A percentile compares a stretch with the other conserved stretches of the same genome.
These are phyloP conservation scores for Asterionellopsis glacialis DNA, from an alignment of 108 stramenopile species.

Conservation along the genomic window DNA sequence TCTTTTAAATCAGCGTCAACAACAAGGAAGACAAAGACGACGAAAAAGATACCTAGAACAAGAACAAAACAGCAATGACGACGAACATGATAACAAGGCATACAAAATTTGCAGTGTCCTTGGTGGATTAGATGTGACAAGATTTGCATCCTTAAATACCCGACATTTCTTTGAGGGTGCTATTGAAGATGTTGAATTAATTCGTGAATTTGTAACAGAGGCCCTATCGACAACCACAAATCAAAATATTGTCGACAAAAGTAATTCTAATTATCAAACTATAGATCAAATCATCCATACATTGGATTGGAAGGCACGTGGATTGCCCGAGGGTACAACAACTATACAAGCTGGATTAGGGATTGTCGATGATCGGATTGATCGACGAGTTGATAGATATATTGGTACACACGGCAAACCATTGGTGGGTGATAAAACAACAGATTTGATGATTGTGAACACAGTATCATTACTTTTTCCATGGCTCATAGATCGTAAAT, in stretches of 20 bases:
- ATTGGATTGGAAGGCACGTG: conserved; percentile 17
- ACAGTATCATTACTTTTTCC: conserved; percentile 18
- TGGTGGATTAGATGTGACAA: conserved; percentile 19
- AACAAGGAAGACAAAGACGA: no score
- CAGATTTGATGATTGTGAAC: conserved; percentile 16
- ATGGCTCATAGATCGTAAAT: conserved; percentile 28
- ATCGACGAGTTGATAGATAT: conserved; percentile 16
- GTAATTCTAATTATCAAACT: background rate
- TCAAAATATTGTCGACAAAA: conserved; percentile 3
- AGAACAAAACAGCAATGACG: background rate
- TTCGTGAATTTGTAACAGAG: conserved; percentile 20
- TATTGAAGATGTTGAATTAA: conserved; percentile 29
- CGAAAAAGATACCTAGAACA: background rate
- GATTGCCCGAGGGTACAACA: background rate
- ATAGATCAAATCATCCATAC: no score
- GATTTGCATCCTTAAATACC: conserved; percentile 9
- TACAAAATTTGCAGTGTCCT: no score
- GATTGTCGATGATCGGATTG: conserved; percentile 18
- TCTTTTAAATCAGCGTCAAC: no score
- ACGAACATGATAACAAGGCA: background rate
- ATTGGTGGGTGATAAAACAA: conserved; percentile 4
- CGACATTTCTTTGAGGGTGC: conserved; percentile 19
- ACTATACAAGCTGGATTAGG: conserved; percentile 19
- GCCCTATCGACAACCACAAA: conserved; percentile 8
- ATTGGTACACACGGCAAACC: background rate